These are phyloP conservation scores for Pachyrhizus erosus DNA, from an alignment of 306 rosid genomes.

Conservation along the genomic window DNA sequence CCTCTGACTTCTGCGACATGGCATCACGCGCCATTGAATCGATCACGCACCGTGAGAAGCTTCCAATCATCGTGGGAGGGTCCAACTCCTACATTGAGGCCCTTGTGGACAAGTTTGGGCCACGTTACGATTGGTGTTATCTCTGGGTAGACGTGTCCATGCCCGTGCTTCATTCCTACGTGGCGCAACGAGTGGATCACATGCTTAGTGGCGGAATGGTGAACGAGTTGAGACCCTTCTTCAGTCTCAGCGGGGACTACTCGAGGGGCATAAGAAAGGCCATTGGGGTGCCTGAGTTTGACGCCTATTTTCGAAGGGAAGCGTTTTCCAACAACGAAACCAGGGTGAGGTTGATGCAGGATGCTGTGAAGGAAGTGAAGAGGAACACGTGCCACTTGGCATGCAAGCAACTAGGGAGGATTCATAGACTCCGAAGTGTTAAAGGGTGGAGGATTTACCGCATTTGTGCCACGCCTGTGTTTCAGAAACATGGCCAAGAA, in stretches of 20 bases:
- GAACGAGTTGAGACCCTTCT: slow-evolving; percentile 53
- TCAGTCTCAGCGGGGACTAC: slow-evolving; percentile 54
- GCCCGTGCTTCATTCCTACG: slow-evolving; percentile 51
- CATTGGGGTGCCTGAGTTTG: slow-evolving; percentile 76
- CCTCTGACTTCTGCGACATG: slow-evolving; percentile 50
- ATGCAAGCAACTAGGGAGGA: slow-evolving; percentile 59
- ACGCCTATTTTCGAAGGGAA: slow-evolving; percentile 56
- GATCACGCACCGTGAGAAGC: slow-evolving; percentile 43
- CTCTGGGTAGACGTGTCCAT: slow-evolving; percentile 69
- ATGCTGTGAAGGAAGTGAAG: slow-evolving; percentile 59
- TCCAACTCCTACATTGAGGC: slow-evolving; percentile 72
- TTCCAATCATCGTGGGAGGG: slow-evolving; percentile 81
- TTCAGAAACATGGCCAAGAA: slow-evolving; percentile 46
- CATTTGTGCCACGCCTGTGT: slow-evolving; percentile 65
- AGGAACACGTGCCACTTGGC: slow-evolving; percentile 62
- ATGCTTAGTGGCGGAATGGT: slow-evolving; percentile 70
- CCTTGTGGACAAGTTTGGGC: slow-evolving; percentile 50
- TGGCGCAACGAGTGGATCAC: slow-evolving; percentile 59
- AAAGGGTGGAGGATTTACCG: slow-evolving; percentile 65
- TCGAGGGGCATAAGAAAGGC: slow-evolving; percentile 65
- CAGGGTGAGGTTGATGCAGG: slow-evolving; percentile 37
- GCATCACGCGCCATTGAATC: slow-evolving; percentile 51
- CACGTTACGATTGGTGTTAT: slow-evolving; percentile 59
- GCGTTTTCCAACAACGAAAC: slow-evolving; percentile 9
- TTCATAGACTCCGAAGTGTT: slow-evolving; percentile 46